Evolutionary conservation across 2,329 filamentous ascomycete species (phyloP).

Genomic region (Trichoderma pleuroti): DNA sequence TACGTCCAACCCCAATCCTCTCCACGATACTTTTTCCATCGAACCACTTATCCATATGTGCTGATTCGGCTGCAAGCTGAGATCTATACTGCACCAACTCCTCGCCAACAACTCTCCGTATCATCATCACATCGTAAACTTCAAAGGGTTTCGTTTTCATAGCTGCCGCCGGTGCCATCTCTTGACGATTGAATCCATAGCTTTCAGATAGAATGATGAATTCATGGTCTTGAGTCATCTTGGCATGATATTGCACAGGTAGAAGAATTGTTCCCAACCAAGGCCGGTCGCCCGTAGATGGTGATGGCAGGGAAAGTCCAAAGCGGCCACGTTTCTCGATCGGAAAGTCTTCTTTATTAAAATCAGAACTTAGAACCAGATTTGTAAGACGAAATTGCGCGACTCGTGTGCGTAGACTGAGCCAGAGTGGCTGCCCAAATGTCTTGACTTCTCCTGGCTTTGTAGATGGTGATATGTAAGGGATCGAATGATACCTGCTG

Average conservation of each 20-base stretch:
- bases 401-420: neutral
- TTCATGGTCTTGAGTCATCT: conserved; percentile 5
- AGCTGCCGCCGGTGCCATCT: neutral
- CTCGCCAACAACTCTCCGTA: neutral
- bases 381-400: neutral
- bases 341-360: neutral
- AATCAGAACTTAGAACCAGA: neutral
- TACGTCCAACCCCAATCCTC: conserved; percentile 7
- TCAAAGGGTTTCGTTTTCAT: neutral
- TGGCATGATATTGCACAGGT: conserved; percentile 9
- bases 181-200: conserved; percentile 10
- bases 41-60: neutral
- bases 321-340: conserved; percentile 10
- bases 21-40: conserved; percentile 8
- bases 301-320: conserved; percentile 2
- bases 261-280: conserved; percentile 11
- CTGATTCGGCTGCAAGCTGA: neutral
- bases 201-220: conserved; percentile 14
- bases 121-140: conserved; percentile 16
- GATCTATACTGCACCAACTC: neutral
- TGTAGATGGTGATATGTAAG: neutral
- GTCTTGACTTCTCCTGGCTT: neutral
- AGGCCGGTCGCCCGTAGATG: neutral
- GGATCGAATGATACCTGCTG: neutral
- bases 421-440: neutral